phyloP scores from a whole-genome alignment of 1,284 basidiomycete species.

The Heliocybe sulcata region DNA sequence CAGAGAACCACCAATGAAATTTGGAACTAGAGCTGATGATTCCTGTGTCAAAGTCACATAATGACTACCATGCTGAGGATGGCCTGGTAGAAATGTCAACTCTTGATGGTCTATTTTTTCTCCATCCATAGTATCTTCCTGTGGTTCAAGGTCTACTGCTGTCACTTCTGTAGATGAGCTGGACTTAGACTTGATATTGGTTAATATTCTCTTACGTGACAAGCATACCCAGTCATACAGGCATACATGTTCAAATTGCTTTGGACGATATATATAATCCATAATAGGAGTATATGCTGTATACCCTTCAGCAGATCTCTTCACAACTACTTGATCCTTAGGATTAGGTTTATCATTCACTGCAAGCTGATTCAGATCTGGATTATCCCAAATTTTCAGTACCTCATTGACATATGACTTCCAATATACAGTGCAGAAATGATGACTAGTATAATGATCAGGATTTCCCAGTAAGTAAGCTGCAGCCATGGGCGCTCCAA shows the following conservation, averaged over 20 bases:
- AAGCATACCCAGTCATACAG: conserved; percentile 10
- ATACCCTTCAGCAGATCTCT: background rate
- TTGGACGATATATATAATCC: conserved; percentile 8
- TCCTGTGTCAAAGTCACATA: conserved; percentile 3
- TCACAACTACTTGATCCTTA: conserved; percentile 5
- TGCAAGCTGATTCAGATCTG: background rate
- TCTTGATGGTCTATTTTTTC: background rate
- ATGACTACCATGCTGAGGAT: conserved; percentile 11
- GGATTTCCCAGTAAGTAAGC: conserved; percentile 9
- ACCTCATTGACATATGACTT: conserved; percentile 4
- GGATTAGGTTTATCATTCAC: background rate
- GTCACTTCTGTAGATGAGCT: background rate
- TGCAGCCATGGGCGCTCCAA: conserved; percentile 8
- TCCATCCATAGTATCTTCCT: background rate
- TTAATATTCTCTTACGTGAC: background rate
- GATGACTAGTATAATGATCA: conserved; percentile 10
- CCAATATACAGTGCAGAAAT: conserved; percentile 3
- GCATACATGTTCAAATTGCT: background rate
- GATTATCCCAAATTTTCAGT: conserved; percentile 1
- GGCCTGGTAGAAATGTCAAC: conserved; percentile 5
- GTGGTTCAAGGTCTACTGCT: background rate
- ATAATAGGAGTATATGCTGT: conserved; percentile 1
- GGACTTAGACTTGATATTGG: background rate
- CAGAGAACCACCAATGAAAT: conserved; percentile 12
- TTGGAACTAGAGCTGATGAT: conserved; percentile 4